Base-by-base conservation (phyloP, 345 rosid genomes). In the Salix caprea region DNA sequence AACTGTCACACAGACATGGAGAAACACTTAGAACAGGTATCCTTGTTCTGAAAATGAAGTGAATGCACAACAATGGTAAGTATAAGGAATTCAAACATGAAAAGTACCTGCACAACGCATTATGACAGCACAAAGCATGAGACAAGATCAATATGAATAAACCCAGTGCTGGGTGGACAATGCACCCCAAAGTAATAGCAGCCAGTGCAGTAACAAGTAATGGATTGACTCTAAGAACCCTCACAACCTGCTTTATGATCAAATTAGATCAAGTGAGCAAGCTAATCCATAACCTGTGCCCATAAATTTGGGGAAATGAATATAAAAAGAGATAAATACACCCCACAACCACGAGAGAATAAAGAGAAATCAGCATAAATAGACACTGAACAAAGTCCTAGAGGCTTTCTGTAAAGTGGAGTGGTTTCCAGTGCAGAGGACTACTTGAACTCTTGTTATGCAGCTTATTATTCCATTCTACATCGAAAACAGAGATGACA, bases 121-220 rank as follows among this genome's bases (percentile, higher is more conserved):
- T 82, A 84, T 96, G 95, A 85, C 95, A 93, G 84, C 92, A 85
- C 26, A 88, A 74, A 69, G 86, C 92, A 84, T 93, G 94, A 77
- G 84, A 86, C 39, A 82, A 82, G 14, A 91, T 82, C 77, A 92
- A 91, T 74, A 88, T 79, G 72, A 87, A 85, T 72, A 96, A 86
- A 82, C 98, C 97, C 86, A 96, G 83, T 6, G 97, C 95, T 7
- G 98, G 98, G 84, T 93, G 99, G 78, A 96, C 88, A 71, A 92
- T 82, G 83, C 89, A 85, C 60, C 86, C 94, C 83, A 93, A 83
- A 72, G 81, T 74, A 85, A 89, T 85, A 50, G 94, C 92, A 68
- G 69, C 83, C 69, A 86, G 78, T 74, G 90, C 80, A 70, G 88
- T 86, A 76, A 90, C 83, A 50, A 90, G 76, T 62, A 85, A 85